Percentiles rank a stretch among this genome's conserved stretches.
Evolutionary conservation across 2,329 filamentous ascomycete species (phyloP).

Genomic region (Cephalotrichum gorgonifer): DNA sequence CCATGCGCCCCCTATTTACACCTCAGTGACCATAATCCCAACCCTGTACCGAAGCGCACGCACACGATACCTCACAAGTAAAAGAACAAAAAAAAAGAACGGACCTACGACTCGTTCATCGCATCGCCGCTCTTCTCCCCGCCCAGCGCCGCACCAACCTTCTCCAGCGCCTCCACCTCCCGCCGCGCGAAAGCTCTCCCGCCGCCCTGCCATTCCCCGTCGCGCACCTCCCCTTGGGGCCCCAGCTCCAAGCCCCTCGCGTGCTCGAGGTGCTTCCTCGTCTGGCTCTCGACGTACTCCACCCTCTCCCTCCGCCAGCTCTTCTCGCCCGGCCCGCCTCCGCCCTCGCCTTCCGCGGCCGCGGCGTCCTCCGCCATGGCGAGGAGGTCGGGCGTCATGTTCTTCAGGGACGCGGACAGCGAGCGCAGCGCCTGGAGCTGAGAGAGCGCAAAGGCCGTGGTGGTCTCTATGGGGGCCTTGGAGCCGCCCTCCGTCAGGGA

Average conservation of each 20-base stretch:
- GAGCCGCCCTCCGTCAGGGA: conserved; percentile 39
- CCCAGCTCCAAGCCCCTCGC: conserved; percentile 57
- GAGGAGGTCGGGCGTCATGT: conserved; percentile 54
- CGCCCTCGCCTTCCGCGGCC: conserved; percentile 19
- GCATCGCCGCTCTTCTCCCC: conserved; percentile 9
- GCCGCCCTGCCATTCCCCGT: conserved; percentile 53
- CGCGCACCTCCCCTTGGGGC: conserved; percentile 48
- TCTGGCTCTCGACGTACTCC: conserved; percentile 75
- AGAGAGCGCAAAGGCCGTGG: conserved; percentile 67
- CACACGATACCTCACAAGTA: neutral
- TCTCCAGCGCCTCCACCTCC: conserved; percentile 49
- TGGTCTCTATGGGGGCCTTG: conserved; percentile 53
- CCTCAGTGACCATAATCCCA: too few relatives aligned
- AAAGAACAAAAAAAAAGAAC: too few relatives aligned
- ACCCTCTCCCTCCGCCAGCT: conserved; percentile 61
- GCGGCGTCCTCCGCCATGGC: conserved; percentile 16
- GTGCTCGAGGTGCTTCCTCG: conserved; percentile 64
- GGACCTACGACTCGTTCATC: conserved; percentile 7
- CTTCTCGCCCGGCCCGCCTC: conserved; percentile 16
- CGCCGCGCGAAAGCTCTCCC: conserved; percentile 36
- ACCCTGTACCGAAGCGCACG: neutral
- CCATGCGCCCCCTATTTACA: too few relatives aligned
- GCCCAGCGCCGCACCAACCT: conserved; percentile 33
- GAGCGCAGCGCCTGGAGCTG: conserved; percentile 72
- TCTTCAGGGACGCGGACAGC: conserved; percentile 49